Evolutionary conservation across 345 rosid species (phyloP), one percentile per base, ranked within the genome.

Genomic region (Brassica incana): DNA sequence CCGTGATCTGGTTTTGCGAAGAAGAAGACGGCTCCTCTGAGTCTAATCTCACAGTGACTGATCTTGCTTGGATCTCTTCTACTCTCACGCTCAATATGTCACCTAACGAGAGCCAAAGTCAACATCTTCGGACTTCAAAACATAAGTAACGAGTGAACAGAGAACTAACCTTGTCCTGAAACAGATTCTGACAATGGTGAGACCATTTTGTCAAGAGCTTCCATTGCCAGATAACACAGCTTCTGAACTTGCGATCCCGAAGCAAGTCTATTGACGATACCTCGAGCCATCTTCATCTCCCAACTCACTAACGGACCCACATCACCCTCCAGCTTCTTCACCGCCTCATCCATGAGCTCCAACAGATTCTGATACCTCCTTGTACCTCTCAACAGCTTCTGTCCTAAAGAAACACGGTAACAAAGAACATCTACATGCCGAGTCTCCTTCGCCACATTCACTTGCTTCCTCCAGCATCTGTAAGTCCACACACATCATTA

Each of bases 381-480:
- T 35, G 94, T 83, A 62, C 90, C 89, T 35, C 79, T 81, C 70
- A 88, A 83, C 82, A 95, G 92, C 82, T 89, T 95, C 78, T 88
- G 92, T 76, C 92, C 87, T 66, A 95, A 79, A 32, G 92, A 90
- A 36, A 92, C 70, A 12, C 99, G 98, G 78, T 95, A 91, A 78
- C 97, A 91, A 12, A 95, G 89, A 72, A 92, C 90, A 77, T 92
- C 97, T 33, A 92, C 95, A 69, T 95, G 89, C 81, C 97, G 76
- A 0, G 97, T 92, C 71, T 90, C 93, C 64, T 82, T 92, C 0
- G 97, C 97, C 32, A 78, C 80, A 81, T 85, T 76, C 85, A 95
- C 68, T 80, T 95, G 99, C 77, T 95, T 95, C 87, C 89, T 92
- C 99, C 95, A 91, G 84, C 97, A 90, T 80, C 98, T 93, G 82